These are phyloP conservation scores for Aaosphaeria arxii DNA, from an alignment of 2,329 filamentous ascomycete genomes.

Conservation along the genomic window DNA sequence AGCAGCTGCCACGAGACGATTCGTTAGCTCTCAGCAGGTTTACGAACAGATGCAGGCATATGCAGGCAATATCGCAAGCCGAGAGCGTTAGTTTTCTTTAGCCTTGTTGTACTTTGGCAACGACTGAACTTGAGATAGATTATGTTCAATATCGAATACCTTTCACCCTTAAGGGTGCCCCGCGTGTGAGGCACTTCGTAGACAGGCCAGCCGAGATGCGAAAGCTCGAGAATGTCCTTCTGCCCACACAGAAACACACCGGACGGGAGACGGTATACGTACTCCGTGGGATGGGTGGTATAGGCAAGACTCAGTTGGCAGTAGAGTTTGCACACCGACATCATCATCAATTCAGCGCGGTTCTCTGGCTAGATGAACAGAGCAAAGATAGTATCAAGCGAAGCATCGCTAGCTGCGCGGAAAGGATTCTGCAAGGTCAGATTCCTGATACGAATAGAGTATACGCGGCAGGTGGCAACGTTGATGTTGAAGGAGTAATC, in stretches of 20 bases:
- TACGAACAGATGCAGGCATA: conserved; percentile 17
- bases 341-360: conserved; percentile 13
- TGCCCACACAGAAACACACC: conserved; percentile 1
- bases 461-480: not conserved
- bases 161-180: conserved; percentile 18
- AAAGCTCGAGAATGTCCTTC: conserved; percentile 12
- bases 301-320: conserved; percentile 24
- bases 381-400: conserved; percentile 15
- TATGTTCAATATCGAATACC: conserved; percentile 5
- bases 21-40: conserved; percentile 14
- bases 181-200: conserved; percentile 12
- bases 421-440: conserved; percentile 11
- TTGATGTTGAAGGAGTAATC: conserved; percentile 10
- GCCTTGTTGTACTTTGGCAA: not conserved
- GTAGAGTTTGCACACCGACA: conserved; percentile 19
- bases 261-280: conserved; percentile 12
- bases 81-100: not conserved
- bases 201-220: conserved; percentile 14
- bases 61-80: conserved; percentile 8
- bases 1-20: conserved; percentile 15
- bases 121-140: not conserved
- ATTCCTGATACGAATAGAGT: conserved; percentile 6
- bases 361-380: conserved; percentile 20
- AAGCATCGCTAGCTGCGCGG: conserved; percentile 14
- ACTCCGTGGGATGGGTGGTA: conserved; percentile 18